Evolutionary conservation across 495 filamentous ascomycete species (phyloP), one percentile per base, ranked within the genome.

Genomic region (Penicillium canescens): DNA sequence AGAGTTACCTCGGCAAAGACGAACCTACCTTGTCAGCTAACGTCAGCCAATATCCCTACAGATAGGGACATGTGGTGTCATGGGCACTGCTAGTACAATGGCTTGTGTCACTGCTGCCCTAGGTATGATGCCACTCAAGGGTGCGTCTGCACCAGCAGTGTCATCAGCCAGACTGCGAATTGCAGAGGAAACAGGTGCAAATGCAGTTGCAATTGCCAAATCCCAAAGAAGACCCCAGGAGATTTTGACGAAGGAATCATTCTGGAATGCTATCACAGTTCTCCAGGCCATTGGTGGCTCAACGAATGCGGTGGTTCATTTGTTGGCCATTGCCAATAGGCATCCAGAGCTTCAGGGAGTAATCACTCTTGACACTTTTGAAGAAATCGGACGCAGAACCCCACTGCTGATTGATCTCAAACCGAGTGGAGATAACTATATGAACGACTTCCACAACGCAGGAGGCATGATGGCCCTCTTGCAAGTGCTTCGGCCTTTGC

Each of bases 41-140:
- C 23, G 7, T 3, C 38, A 23, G 35, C 18, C 2, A 1, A 5
- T 14, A 4, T 9, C 4, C 11, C 3, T 18, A 28, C 52, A 86
- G 82, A 77, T 77, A 5, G 85, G 85, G 20, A 87, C 85, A 9
- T 87, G 85, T 59, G 85, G 85, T 20, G 85, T 87, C 3, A 86
- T 87, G 84, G 85, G 85, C 11, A 88, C 85, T 9, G 85, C 85
- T 6, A 83, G 78, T 41, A 88, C 85, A 20, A 88, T 88, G 84
- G 84, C 85, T 3, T 88, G 85, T 51, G 66, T 87, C 8, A 78
- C 81, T 18, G 83, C 78, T 14, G 85, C 76, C 0, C 72, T 88
- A 2, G 85, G 86, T 18, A 71, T 88, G 62, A 87, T 87, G 77
- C 83, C 83, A 7, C 72, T 87, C 6, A 69, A 74, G 46, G 76